These are phyloP conservation scores for Tetrahymena malaccensis DNA, from an alignment of 73 alveolate species.

Conservation along the genomic window DNA sequence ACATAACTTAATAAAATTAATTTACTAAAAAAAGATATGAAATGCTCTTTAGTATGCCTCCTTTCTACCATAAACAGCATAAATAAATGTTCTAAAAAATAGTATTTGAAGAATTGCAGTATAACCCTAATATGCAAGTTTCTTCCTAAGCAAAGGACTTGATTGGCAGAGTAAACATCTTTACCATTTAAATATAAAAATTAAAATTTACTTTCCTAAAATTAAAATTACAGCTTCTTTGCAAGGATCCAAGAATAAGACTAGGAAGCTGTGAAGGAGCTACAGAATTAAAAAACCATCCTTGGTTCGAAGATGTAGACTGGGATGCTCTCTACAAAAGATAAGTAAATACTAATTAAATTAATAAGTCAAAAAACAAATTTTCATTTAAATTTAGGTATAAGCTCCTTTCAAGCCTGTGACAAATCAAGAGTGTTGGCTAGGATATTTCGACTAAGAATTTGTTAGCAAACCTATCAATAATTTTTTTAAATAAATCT, in stretches of 20 bases:
- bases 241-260: constrained; percentile 54
- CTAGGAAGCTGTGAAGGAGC: constrained; percentile 57
- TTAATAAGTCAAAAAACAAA: not conserved
- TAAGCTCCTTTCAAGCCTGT: not conserved
- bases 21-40: not conserved
- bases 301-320: constrained; percentile 70
- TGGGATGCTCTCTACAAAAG: constrained; percentile 79
- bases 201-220: not conserved
- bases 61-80: not conserved
- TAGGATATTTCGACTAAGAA: not conserved
- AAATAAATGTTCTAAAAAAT: not conserved
- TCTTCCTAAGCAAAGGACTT: not conserved
- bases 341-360: constrained; percentile 22
- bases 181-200: not conserved
- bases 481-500: not conserved
- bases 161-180: not conserved
- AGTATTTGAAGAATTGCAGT: not conserved
- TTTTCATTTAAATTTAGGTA: not conserved
- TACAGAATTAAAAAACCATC: constrained; percentile 60
- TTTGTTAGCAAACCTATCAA: not conserved
- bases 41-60: not conserved
- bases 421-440: not conserved
- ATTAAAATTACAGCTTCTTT: constrained; percentile 12
- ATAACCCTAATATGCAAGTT: not conserved
- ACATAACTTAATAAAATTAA: too few species aligned